These are phyloP conservation scores for Fusarium pseudocircinatum DNA, from an alignment of 2,329 filamentous ascomycete genomes.

Conservation along the genomic window DNA sequence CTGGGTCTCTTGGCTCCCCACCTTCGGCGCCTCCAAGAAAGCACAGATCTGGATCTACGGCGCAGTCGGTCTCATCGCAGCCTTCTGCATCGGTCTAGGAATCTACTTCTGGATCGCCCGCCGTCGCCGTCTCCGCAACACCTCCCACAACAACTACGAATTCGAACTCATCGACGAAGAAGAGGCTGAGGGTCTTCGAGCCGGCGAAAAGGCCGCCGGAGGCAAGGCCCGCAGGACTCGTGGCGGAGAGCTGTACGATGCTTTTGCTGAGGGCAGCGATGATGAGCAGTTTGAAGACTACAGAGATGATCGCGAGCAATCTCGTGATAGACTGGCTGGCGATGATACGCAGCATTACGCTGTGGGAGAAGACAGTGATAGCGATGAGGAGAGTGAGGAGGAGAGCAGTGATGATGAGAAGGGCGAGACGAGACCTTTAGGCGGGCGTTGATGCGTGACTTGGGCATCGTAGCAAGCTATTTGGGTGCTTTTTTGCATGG, in stretches of 20 bases:
- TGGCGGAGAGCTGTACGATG: constrained; percentile 94
- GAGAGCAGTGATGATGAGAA: constrained; percentile 50
- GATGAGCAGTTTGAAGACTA: constrained; percentile 67
- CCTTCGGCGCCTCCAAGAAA: constrained; percentile 85
- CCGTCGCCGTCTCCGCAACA: constrained; percentile 78
- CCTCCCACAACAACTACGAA: constrained; percentile 84
- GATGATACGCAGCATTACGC: constrained; percentile 59
- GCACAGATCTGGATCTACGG: constrained; percentile 96
- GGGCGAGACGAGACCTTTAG: constrained; percentile 40
- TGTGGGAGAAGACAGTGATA: constrained; percentile 58
- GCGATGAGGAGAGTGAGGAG: constrained; percentile 54
- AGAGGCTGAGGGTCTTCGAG: constrained; percentile 68
- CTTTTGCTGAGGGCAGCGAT: constrained; percentile 86
- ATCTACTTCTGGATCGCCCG: constrained; percentile 84
- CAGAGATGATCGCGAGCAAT: constrained; percentile 54
- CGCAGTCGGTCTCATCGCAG: constrained; percentile 80
- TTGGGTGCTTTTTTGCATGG: constrained; percentile 35
- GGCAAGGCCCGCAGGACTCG: constrained; percentile 63
- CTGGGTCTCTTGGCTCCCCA: constrained; percentile 87
- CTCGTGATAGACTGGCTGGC: constrained; percentile 43
- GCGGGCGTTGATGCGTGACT: constrained; percentile 20
- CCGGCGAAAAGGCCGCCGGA: constrained; percentile 57
- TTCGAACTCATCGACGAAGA: constrained; percentile 92
- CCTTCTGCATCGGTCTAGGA: constrained; percentile 85
- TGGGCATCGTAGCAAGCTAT: neutral